Base-by-base conservation (phyloP, 306 rosid genomes). In the Rosa persica region DNA sequence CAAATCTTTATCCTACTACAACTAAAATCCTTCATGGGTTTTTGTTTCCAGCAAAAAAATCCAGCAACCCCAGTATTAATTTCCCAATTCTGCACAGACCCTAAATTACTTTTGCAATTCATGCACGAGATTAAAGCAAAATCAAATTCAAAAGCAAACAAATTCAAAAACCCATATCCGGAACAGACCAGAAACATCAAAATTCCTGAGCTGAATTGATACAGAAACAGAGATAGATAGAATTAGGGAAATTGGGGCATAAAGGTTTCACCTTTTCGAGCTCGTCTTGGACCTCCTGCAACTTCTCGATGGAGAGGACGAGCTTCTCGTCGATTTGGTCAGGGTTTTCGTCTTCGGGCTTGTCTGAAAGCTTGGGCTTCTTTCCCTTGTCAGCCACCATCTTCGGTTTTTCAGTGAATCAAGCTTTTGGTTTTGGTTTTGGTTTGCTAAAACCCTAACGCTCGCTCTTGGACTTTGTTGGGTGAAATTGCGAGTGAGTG, bases 211-310 rank as follows among this genome's bases (percentile, higher is more conserved):
- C 34, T 76, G 48, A 76, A 62, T 46, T 76, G 12, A 12, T 34
- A 19, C 27, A 19, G 51, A 51, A 9, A 67, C 0, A 25, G 42
- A 30, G 4, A 15, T 0, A 27, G 40, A 5, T 0, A 12, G 40
- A 5, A 64, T 4, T 0, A 4, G n/a, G 13, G 0, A 27, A 61
- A 75, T 46, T 66, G 70, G 66, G 36, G 27, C 1, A 12, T n/a
- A 23, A 47, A 12, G 39, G 48, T 8, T 39, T 38, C 4, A 94
- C 98, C 96, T 92, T 92, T 77, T 92, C 97, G 68, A 94, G 96
- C 74, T 92, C 93, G 74, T 94, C 98, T 81, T 92, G 98, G 82
- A 90, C 87, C 83, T 92, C 96, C 88, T 94, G 96, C 85, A 94
- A 76, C 72, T 92, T 94, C 82, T 94, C 96, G 76, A 92, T 87